Evolutionary conservation across 2,329 filamentous ascomycete species (phyloP).

Genomic region (Epicoccum nigrum): DNA sequence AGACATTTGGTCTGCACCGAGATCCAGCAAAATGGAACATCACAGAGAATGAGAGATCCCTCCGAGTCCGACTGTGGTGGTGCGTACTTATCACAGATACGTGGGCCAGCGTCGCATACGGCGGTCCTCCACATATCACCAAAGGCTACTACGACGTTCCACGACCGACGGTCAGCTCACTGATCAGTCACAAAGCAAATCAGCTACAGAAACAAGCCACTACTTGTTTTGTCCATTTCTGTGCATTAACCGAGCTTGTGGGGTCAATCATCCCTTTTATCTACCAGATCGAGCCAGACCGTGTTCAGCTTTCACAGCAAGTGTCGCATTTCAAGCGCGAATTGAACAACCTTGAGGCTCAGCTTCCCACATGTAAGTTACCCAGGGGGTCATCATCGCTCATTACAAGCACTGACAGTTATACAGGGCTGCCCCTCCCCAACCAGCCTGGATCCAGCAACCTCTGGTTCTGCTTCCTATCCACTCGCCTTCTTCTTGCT

Average conservation of each 20-base stretch:
- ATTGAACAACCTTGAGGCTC: constrained; percentile 43
- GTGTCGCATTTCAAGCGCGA: constrained; percentile 42
- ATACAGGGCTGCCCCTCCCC: constrained; percentile 32
- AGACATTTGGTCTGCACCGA: constrained; percentile 62
- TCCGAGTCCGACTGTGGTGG: constrained; percentile 63
- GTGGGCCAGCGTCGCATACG: constrained; percentile 63
- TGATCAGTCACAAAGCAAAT: constrained; percentile 42
- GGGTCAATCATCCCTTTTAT: constrained; percentile 49
- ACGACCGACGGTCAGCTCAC: constrained; percentile 55
- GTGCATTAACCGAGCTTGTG: constrained; percentile 54
- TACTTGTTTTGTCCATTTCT: constrained; percentile 60
- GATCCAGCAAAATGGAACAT: constrained; percentile 62
- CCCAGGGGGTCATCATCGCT: accelerated
- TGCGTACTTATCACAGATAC: constrained; percentile 63
- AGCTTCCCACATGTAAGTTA: constrained; percentile 39
- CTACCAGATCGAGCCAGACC: constrained; percentile 44
- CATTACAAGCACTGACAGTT: neutral
- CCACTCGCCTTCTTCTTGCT: constrained; percentile 48
- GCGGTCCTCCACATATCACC: constrained; percentile 60
- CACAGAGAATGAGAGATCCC: constrained; percentile 56
- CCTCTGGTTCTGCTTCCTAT: constrained; percentile 51
- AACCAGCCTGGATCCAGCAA: constrained; percentile 43
- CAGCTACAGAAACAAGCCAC: constrained; percentile 53
- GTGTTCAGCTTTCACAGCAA: constrained; percentile 32
- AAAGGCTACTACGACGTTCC: constrained; percentile 63